phyloP scores from a whole-genome alignment of 495 filamentous ascomycete genomes.

The Hamigera avellanea region DNA sequence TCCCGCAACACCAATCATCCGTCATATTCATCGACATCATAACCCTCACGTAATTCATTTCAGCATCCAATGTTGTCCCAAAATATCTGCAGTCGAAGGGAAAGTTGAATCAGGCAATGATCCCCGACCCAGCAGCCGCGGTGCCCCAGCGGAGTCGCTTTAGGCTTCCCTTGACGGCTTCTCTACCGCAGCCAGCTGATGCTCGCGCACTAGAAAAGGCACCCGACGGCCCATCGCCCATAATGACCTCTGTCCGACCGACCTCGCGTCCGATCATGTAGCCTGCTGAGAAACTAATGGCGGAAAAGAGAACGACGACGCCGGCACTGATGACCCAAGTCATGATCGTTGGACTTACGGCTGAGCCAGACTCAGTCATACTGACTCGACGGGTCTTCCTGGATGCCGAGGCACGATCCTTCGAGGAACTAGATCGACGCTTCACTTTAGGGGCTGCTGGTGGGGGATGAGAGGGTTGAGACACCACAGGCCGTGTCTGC shows the following conservation, averaged over 20 bases:
- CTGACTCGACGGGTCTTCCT: slow-evolving; percentile 45
- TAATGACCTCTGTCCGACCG: slow-evolving; percentile 51
- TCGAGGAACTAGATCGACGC: slow-evolving; percentile 40
- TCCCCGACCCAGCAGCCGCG: slow-evolving; percentile 24
- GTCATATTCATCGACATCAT: too few relatives aligned
- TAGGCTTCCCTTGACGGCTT: slow-evolving; percentile 31
- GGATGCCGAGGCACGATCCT: slow-evolving; percentile 33
- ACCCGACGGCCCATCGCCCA: slow-evolving; percentile 15
- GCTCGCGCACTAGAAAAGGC: slow-evolving; percentile 17
- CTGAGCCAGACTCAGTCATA: slow-evolving; percentile 13
- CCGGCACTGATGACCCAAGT: slow-evolving; percentile 90
- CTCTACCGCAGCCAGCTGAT: slow-evolving; percentile 28
- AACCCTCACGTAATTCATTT: too few relatives aligned
- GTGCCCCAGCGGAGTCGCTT: slow-evolving; percentile 34
- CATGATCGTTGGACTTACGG: slow-evolving; percentile 55
- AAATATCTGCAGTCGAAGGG: too few relatives aligned
- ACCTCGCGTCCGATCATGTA: slow-evolving; percentile 82
- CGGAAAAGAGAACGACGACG: slow-evolving; percentile 82
- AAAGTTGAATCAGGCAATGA: slow-evolving; percentile 15
- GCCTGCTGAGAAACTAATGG: slow-evolving; percentile 86
- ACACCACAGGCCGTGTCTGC: slow-evolving; percentile 12
- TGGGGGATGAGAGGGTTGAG: slow-evolving; percentile 1
- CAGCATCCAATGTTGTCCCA: too few relatives aligned
- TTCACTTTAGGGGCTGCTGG: slow-evolving; percentile 28
- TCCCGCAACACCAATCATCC: too few relatives aligned